These are phyloP conservation scores for Cyclotella sp. DNA, from an alignment of 108 stramenopile species.

Conservation along the genomic window DNA sequence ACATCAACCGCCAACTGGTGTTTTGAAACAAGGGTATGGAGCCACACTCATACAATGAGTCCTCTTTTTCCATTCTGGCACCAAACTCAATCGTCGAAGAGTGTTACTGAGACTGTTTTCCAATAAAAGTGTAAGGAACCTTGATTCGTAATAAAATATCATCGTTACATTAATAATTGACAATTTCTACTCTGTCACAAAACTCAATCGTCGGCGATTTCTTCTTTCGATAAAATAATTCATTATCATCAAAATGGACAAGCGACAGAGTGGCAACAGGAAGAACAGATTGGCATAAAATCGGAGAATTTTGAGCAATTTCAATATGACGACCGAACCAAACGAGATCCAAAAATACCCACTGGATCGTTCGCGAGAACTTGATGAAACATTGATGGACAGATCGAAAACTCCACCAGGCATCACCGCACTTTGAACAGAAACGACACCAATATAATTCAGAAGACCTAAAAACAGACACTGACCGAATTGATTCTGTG, in stretches of 20 bases:
- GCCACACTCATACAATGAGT: too few relatives aligned
- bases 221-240: slow-evolving; percentile 32
- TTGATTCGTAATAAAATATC: too few relatives aligned
- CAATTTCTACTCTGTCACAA: slow-evolving; percentile 12
- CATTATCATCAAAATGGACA: slow-evolving; percentile 47
- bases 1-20: too few relatives aligned
- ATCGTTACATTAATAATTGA: too few relatives aligned
- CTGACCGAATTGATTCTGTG: slow-evolving; percentile 60
- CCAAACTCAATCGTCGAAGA: too few relatives aligned
- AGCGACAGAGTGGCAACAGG: slow-evolving; percentile 53
- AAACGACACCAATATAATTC: slow-evolving; percentile 79
- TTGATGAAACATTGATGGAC: slow-evolving; percentile 8
- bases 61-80: too few relatives aligned
- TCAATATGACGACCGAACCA: slow-evolving; percentile 28
- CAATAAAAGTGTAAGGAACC: too few relatives aligned
- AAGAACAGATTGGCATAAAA: slow-evolving; percentile 81
- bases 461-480: slow-evolving; percentile 68
- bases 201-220: slow-evolving; percentile 37
- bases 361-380: slow-evolving; percentile 11
- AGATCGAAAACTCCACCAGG: slow-evolving; percentile 65
- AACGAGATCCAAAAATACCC: slow-evolving; percentile 17
- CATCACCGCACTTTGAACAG: slow-evolving; percentile 64
- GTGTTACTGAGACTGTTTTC: too few relatives aligned
- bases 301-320: slow-evolving; percentile 50
- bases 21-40: too few relatives aligned